Base-by-base conservation (phyloP, 2,329 filamentous ascomycete genomes). In the Rasamsonia emersonii region DNA sequence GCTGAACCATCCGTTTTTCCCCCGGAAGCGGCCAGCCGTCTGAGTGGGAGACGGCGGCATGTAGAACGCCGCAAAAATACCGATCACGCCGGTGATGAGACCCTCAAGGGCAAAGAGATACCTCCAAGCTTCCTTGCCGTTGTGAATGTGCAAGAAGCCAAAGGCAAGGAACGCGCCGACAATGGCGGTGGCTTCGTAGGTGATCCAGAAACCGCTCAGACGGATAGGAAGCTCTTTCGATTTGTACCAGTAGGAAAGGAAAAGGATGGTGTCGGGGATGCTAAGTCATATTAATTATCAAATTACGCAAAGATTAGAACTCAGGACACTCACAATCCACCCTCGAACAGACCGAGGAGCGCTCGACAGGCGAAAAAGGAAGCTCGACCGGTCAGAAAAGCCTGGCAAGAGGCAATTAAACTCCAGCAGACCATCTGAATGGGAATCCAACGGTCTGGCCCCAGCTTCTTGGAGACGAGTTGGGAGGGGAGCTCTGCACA, bases 161-260 rank as follows among this genome's bases (percentile, higher is more conserved):
- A 51, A 73, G 0, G 64, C 65, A 4, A 70, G 54, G 25, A 71
- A 62, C 1, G 68, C 53, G 9, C 67, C 50, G 1, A 68, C 51
- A 13, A 69, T 69, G 2, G 56, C 49, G 0, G 66, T 68, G 0
- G 53, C 52, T 29, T 67, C 43, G 9, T 80, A 74, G 0, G 78
- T 70, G 0, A 75, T 75, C 82, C 81, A 86, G 59, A 86, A 86
- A 46, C 68, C 74, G 43, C 74, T 73, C 11, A 86, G 59, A 1
- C 82, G 71, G 8, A 71, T 68, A 0, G 81, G 79, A 0, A 88
- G 62, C 50, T 86, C 82, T 32, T 68, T 68, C 1, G 74, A 74
- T 27, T 75, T 86, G 59, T 86, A 88, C 56, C 80, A 88, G 54
- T 86, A 86, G 3, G 74, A 78, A 4, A 85, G 63, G 54, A 79